phyloP scores from a whole-genome alignment of 306 rosid genomes.

The peach (Prunus persica) region Prunus_persica_NCBIv2 NC_034009.1:3986001-3986500 shows the following conservation, averaged over 20 bases:
- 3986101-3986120: constrained; percentile 7
- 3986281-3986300: no score
- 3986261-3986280: no score
- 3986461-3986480: no score
- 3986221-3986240: background rate
- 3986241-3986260: background rate
- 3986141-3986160: constrained; percentile 28
- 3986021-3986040: constrained; percentile 28
- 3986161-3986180: constrained; percentile 17
- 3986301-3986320: no score
- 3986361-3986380: no score
- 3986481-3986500: no score
- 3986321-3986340: no score
- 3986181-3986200: constrained; percentile 15
- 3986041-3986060: constrained; percentile 37
- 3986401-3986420: no score
- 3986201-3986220: constrained; percentile 4
- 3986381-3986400: no score
- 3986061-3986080: constrained; percentile 39
- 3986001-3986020: constrained; percentile 23
- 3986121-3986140: constrained; percentile 6
- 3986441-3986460: no score
- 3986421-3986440: no score
- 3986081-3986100: constrained; percentile 36
- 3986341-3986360: no score